Base-by-base conservation (phyloP, 1,284 basidiomycete genomes). In the Porogramme epimiltina region DNA sequence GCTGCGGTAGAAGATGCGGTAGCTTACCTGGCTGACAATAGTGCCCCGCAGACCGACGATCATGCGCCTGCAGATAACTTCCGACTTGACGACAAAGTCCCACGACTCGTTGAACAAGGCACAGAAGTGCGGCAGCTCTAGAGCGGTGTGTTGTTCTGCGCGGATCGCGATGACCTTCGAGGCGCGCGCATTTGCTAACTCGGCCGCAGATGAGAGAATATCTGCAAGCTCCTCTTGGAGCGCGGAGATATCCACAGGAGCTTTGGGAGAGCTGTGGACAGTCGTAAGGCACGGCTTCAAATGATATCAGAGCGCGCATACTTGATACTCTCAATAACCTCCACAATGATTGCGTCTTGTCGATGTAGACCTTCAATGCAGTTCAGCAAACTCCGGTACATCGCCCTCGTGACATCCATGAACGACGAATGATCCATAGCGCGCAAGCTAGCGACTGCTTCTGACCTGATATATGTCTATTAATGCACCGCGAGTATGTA, bases 1-100 rank as follows among this genome's bases (percentile, higher is more conserved):
- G 28, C 9, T 9, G n/a, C 8, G 34, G 25, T 47, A 16, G 42
- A 28, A 42, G 51, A 39, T 44, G 40, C 36, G 28, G 15, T 39
- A 49, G 45, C 37, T 16, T 36, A 89, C 89, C 77, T 95, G 93
- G 46, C 85, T 80, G 34, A 93, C 85, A 39, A 93, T 79, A 1
- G 85, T 88, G 4, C 93, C 93, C 46, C 95, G 78, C 23, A 99
- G 73, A 4, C 92, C 89, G 42, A 96, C 91, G 54, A 98, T 93
- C 92, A 98, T 97, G 55, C 89, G 79, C 45, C 87, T 81, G 59
- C 89, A 92, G 24, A 96, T 76, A 22, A 85, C 81, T 70, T 99
- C 96, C 60, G 90, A 93, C 52, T 79, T 78, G 9, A 96, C 79
- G 22, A 98, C 92, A 65, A 98, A 98, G 37, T 80, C 72, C 94